Base-by-base conservation (phyloP, 2,329 filamentous ascomycete species). In the Drechslera avenae region DNA sequence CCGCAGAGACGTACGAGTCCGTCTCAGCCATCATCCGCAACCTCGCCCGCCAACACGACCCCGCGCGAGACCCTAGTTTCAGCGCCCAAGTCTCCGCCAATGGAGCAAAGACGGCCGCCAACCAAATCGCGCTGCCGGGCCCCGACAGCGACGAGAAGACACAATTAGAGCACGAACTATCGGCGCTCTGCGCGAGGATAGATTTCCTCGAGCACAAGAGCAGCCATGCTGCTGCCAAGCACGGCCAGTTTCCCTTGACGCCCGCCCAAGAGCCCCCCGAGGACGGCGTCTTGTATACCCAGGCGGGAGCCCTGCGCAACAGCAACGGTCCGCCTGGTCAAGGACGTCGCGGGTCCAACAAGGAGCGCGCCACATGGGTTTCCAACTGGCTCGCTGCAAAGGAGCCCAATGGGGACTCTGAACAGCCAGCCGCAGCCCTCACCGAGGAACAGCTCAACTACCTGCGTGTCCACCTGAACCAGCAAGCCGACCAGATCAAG, bases 401-500 rank as follows among this genome's bases (percentile, higher is more conserved):
- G 65, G 78, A 83, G 56, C 73, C 80, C 45, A 75, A 73, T 52
- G 76, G 76, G 51, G 74, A 76, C 39, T 68, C 74, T 59, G 64
- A 81, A 63, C 64, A 76, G 64, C 69, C 74, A 19, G 73, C 72
- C 67, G 79, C 75, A 78, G 84, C 78, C 66, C 83, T 90, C 66
- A 90, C 86, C 63, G 88, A 91, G 69, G 88, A 93, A 76, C 89
- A 93, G 72, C 87, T 96, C 64, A 86, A 88, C 74, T 89, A 90
- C 59, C 81, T 97, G 61, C 88, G 89, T 66, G 91, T 96, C 66
- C 91, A 96, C 75, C 88, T 97, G 57, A 90, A 95, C 71, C 90
- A 92, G 72, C 91, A 97, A 78, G 92, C 92, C 50, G 91, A 95
- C 73, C 86, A 96, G 70, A 91, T 97, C 65, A 87, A 90, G 74